phyloP scores from a whole-genome alignment of 1,139 yeast genomes.

The Saccharomyces hybrid region DNA sequence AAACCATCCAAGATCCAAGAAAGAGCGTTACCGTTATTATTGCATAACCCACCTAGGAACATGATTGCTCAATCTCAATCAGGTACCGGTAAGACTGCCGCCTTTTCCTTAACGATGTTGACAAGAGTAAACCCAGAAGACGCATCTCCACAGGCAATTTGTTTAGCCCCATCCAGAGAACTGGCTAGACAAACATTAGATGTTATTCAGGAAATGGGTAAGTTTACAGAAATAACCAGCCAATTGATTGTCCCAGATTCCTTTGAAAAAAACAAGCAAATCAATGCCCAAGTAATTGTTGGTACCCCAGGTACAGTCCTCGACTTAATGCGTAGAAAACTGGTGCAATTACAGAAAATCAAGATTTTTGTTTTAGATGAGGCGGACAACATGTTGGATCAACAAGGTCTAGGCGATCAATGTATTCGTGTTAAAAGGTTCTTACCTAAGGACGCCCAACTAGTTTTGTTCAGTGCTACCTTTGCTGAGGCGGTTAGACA shows the following conservation, averaged over 20 bases:
- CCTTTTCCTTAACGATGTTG: constrained; percentile 89
- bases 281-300: constrained; percentile 69
- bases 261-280: constrained; percentile 43
- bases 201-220: constrained; percentile 84
- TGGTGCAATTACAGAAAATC: constrained; percentile 45
- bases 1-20: constrained; percentile 98
- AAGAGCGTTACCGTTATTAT: constrained; percentile 81
- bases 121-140: constrained; percentile 59
- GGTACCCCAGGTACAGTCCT: constrained; percentile 93
- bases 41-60: constrained; percentile 75
- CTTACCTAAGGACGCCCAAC: constrained; percentile 61
- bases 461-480: constrained; percentile 89
- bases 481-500: constrained; percentile 78
- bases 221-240: constrained; percentile 67
- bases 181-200: constrained; percentile 94
- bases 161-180: constrained; percentile 93
- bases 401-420: constrained; percentile 84
- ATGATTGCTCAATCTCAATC: constrained; percentile 98
- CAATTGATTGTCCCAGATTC: constrained; percentile 81
- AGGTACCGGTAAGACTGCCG: constrained; percentile 99
- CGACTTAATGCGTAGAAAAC: constrained; percentile 62
- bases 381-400: constrained; percentile 96
- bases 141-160: constrained; percentile 60
- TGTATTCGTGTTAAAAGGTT: constrained; percentile 71
- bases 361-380: constrained; percentile 91